phyloP scores from a whole-genome alignment of 2,329 filamentous ascomycete species.

The Chrysoporthe cubensis region DNA sequence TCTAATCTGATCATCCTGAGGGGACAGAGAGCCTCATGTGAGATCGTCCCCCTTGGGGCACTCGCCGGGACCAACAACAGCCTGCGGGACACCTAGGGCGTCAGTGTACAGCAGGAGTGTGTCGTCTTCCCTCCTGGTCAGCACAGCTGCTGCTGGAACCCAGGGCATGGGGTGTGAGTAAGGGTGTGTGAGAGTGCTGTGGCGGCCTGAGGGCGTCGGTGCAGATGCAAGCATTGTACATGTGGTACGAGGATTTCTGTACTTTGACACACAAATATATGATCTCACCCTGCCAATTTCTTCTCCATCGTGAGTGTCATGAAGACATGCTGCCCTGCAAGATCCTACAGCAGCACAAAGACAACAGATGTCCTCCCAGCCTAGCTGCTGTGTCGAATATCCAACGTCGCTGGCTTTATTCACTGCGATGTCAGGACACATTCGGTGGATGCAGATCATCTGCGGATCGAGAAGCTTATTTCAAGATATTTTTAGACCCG shows the following conservation, averaged over 20 bases:
- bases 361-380: not conserved
- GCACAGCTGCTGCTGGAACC: not conserved
- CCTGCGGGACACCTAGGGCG: too few species aligned
- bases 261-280: not conserved
- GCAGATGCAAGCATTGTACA: not conserved
- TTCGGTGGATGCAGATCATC: slow-evolving; percentile 16
- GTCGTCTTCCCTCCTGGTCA: not conserved
- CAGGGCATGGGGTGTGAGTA: not conserved
- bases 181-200: not conserved
- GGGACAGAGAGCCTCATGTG: not conserved
- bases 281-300: not conserved
- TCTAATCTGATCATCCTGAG: not conserved
- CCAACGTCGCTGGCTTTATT: not conserved
- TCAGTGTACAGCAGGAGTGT: not conserved
- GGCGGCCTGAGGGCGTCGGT: not conserved
- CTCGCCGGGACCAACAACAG: too few species aligned
- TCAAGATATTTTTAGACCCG: slow-evolving; percentile 11
- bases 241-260: not conserved
- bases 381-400: not conserved
- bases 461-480: slow-evolving; percentile 16
- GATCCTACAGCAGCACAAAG: not conserved
- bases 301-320: not conserved
- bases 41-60: not conserved
- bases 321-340: not conserved
- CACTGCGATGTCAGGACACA: slow-evolving; percentile 1